Evolutionary conservation across 345 rosid species (phyloP).

Genomic region (Nasturtium officinale): DNA sequence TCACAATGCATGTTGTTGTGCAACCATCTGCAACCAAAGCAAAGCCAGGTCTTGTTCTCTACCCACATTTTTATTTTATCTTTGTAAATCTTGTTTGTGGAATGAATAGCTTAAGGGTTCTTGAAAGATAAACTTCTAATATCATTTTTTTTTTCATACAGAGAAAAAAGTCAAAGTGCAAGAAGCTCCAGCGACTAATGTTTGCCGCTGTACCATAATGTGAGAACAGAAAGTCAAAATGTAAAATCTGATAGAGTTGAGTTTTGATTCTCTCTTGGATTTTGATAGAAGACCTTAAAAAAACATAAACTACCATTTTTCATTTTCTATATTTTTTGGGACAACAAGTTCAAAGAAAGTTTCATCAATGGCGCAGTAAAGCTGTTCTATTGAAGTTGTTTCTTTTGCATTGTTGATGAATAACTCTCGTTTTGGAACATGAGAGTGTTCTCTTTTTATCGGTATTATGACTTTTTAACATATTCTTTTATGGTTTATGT

Average conservation of each 20-base stretch:
- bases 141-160: slow-evolving; percentile 41
- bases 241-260: slow-evolving; percentile 1
- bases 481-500: slow-evolving; percentile 11
- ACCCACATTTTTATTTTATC: not conserved
- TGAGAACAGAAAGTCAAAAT: slow-evolving; percentile 34
- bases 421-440: slow-evolving; percentile 7
- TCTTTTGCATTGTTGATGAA: slow-evolving; percentile 26
- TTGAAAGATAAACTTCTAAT: not conserved
- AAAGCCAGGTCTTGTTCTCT: slow-evolving; percentile 54
- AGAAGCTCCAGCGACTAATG: slow-evolving; percentile 54
- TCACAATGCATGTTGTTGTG: slow-evolving; percentile 96
- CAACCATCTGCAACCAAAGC: slow-evolving; percentile 74
- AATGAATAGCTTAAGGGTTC: not conserved
- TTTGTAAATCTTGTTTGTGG: slow-evolving; percentile 2
- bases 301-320: slow-evolving; percentile 4
- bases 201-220: slow-evolving; percentile 76
- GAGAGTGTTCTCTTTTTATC: not conserved
- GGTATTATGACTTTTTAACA: slow-evolving; percentile 8
- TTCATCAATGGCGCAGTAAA: slow-evolving; percentile 19
- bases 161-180: slow-evolving; percentile 77
- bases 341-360: slow-evolving; percentile 19
- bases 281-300: slow-evolving; percentile 14
- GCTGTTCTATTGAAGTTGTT: slow-evolving; percentile 6
- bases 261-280: slow-evolving; percentile 22
- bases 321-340: not conserved